Evolutionary conservation across 371 early-diverging fungal genomes (phyloP).

Genomic region (Mycotypha africana): DNA sequence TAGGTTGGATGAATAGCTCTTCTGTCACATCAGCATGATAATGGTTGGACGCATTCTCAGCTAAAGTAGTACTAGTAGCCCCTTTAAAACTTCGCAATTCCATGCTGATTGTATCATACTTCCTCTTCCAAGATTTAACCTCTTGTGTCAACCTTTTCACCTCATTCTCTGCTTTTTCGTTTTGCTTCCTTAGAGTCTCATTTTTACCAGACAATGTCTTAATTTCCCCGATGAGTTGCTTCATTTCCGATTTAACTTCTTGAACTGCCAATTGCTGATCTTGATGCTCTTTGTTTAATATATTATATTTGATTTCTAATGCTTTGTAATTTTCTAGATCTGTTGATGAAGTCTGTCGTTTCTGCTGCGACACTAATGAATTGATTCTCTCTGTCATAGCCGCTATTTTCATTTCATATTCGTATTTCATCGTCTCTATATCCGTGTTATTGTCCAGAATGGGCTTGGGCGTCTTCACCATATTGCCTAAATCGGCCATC

Average conservation of each 20-base stretch:
- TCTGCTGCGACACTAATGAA: conserved; percentile 20
- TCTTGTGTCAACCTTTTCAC: too few species aligned
- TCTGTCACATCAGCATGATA: conserved; percentile 32
- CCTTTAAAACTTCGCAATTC: conserved; percentile 47
- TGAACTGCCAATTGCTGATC: too few species aligned
- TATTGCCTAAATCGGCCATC: conserved; percentile 80
- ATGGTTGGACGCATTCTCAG: conserved; percentile 34
- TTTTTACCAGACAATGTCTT: conserved; percentile 58
- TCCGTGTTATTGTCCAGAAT: not conserved
- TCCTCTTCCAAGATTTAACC: conserved; percentile 40
- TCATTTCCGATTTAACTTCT: conserved; percentile 71
- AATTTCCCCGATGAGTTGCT: conserved; percentile 66
- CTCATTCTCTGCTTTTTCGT: conserved; percentile 32
- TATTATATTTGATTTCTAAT: not conserved
- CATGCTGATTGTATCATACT: conserved; percentile 39
- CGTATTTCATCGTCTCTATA: conserved; percentile 22
- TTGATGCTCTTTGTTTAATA: not conserved
- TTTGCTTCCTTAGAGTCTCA: conserved; percentile 48
- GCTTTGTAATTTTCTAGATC: not conserved
- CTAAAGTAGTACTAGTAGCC: too few species aligned
- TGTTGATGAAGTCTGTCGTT: too few species aligned
- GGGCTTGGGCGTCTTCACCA: conserved; percentile 40
- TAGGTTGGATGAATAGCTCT: conserved; percentile 40
- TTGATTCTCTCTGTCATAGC: conserved; percentile 39
- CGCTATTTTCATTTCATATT: conserved; percentile 58